Evolutionary conservation across 2,329 filamentous ascomycete species (phyloP), one percentile per base, ranked within the genome.

Genomic region (Tolypocladium amazonense): DNA sequence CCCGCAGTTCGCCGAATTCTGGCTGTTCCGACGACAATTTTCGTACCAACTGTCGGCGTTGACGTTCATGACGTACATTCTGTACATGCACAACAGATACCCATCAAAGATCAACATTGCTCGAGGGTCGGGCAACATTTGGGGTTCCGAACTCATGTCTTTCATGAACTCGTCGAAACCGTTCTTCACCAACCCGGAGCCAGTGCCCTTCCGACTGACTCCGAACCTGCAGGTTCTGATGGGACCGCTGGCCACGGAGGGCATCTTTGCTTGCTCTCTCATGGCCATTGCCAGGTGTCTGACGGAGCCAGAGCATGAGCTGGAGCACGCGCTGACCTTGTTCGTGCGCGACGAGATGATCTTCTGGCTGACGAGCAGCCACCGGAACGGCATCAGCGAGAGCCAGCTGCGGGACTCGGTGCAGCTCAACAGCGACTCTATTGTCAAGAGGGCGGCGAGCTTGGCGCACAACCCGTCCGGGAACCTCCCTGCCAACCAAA

Each of bases 291-390:
- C 93, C 8, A 86, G 94, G 55, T 96, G 91, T 75, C 81, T 99
- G 62, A 95, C 92, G 15, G 92, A 97, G 70, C 90, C 92, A 33
- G 85, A 89, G 70, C 83, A 85, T 68, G 92, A 97, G 73, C 83
- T 99, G n/a, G 94, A 96, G 71, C 92, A 97, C 73, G 91, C 95
- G 62, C 83, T 99, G 56, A 90, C 88, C 60, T 84, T 99, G 61
- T 97, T 97, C 73, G 94, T 99, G 63, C 86, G 94, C 8, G 94
- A 99, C 69, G 94, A 99, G 76, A 95, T 99, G 83, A 92, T 93
- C 65, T 95, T 92, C 76, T 99, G 94, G 94, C 92, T 92, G 67
- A 95, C 89, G 3, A 88, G 86, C 64, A 84, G 79, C 64, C 90
- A 96, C 70, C 85, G 91, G 15, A 72, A 69, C 47, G 70, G 67